A percentile compares a stretch with the other conserved stretches of the same genome.
Conservation (phyloP, 176 grass and related monocot species). For the Triticum timopheevii region DNA sequence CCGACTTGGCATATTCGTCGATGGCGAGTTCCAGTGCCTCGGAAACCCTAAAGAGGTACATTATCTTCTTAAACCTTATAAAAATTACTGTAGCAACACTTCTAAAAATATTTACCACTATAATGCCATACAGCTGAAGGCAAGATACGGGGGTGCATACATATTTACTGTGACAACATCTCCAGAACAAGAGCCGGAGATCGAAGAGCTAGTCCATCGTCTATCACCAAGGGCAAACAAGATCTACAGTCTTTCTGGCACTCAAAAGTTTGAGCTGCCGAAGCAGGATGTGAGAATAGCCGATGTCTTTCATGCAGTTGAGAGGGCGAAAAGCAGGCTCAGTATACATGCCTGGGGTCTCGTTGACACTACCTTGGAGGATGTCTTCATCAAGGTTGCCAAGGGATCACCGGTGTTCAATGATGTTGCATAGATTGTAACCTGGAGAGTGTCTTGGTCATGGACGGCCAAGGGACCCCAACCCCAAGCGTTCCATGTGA, state of each 20-base stretch:
- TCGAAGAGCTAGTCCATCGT: conserved; percentile 32
- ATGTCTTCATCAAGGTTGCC: conserved; percentile 55
- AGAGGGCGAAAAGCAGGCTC: conserved; percentile 32
- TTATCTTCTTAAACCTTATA: background rate
- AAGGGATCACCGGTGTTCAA: conserved; percentile 34
- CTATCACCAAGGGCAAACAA: conserved; percentile 47
- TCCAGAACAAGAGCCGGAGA: conserved; percentile 18
- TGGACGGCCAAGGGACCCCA: background rate
- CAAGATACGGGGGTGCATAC: conserved; percentile 46
- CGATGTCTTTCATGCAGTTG: conserved; percentile 30
- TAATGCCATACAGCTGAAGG: conserved; percentile 36
- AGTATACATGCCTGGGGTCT: conserved; percentile 48
- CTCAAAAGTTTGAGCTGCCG: conserved; percentile 46
- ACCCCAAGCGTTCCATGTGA: background rate
- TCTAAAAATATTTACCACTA: background rate
- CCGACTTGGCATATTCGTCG: conserved; percentile 52
- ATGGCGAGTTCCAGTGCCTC: conserved; percentile 64
- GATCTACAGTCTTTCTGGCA: conserved; percentile 45
- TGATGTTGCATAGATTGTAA: conserved; percentile 21
- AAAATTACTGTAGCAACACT: background rate
- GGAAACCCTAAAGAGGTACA: conserved; percentile 64
- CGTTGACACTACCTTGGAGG: conserved; percentile 54
- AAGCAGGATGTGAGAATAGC: conserved; percentile 52
- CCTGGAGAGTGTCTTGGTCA: background rate
- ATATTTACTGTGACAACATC: conserved; percentile 50